Evolutionary conservation across 805 yeast species (phyloP), one percentile per base, ranked within the genome.

Genomic region (Yamadazyma nakazawae): DNA sequence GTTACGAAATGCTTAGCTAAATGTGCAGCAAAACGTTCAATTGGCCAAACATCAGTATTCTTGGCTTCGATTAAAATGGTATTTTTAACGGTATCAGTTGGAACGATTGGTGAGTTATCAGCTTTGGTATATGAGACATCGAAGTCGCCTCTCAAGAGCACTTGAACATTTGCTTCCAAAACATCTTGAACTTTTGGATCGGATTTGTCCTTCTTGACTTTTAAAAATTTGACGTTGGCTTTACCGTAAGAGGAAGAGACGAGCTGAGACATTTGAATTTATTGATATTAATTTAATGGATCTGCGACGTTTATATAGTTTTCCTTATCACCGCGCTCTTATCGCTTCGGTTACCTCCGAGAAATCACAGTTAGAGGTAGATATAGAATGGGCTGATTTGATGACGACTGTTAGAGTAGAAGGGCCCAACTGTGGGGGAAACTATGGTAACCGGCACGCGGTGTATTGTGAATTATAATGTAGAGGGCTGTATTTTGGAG

Each of bases 71-170:
- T 76, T 62, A 86, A 75, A 53, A 88, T 81, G 43, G 96, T 90
- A 75, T 90, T 90, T 68, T 90, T 90, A 46, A 89, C 90, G 1
- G 96, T 88, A 67, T 90, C 96, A 8, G 97, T 91, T 49, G 97
- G 97, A 42, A 91, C 95, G 59, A 91, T 82, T n/a, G 86, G 79
- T 2, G 86, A 62, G 72, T 91, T 91, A 69, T 91, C 95, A 34
- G 96, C 97, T 48, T 84, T 60, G 42, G 96, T 91, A 74, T 87
- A 91, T 2, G 96, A 82, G 26, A 71, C 68, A 52, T 86, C 96
- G 59, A 91, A 83, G 47, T 76, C 79, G 52, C 97, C 97, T 55
- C 78, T 82, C 48, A 91, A 75, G 42, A 91, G 72, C 24, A 84
- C 84, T 53, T 77, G 75, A 47, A 87, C 95, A 47, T 89, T 85